phyloP scores from a whole-genome alignment of 2,329 filamentous ascomycete genomes.

The Exophiala xenobiotica region DNA sequence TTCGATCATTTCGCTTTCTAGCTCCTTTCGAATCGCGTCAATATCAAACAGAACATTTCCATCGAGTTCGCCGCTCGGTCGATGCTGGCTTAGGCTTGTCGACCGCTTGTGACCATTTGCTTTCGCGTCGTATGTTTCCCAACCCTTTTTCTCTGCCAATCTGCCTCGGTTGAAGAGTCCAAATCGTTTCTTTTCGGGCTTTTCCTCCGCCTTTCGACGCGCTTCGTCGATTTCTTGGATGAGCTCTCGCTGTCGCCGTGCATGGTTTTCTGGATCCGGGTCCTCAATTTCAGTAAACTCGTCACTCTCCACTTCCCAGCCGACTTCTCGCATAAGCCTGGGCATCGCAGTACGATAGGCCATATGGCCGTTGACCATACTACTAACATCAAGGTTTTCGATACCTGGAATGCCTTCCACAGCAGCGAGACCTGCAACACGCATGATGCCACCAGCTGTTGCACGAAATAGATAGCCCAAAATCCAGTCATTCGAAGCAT shows the following conservation, averaged over 20 bases:
- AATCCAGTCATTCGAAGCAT: constrained; percentile 95
- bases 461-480: constrained; percentile 91
- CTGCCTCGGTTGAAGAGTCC: constrained; percentile 79
- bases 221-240: constrained; percentile 97
- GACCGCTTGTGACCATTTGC: constrained; percentile 11
- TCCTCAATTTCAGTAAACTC: constrained; percentile 98
- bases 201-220: constrained; percentile 77
- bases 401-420: constrained; percentile 75
- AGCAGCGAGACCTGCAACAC: constrained; percentile 77
- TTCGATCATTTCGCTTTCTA: constrained; percentile 69
- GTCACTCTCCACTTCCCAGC: constrained; percentile 87
- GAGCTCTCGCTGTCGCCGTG: constrained; percentile 81
- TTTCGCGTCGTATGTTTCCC: constrained; percentile 86
- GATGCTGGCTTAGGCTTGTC: constrained; percentile 10
- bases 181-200: constrained; percentile 70
- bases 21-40: constrained; percentile 84
- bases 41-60: constrained; percentile 81
- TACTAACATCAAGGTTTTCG: constrained; percentile 86
- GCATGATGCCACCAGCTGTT: constrained; percentile 86
- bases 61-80: constrained; percentile 46
- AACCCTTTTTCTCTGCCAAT: constrained; percentile 70
- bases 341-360: constrained; percentile 94
- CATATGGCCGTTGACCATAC: constrained; percentile 89
- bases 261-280: constrained; percentile 90
- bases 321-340: constrained; percentile 77